phyloP scores from a whole-genome alignment of 176 grass and related monocot genomes.

The Microstegium vimineum region DNA sequence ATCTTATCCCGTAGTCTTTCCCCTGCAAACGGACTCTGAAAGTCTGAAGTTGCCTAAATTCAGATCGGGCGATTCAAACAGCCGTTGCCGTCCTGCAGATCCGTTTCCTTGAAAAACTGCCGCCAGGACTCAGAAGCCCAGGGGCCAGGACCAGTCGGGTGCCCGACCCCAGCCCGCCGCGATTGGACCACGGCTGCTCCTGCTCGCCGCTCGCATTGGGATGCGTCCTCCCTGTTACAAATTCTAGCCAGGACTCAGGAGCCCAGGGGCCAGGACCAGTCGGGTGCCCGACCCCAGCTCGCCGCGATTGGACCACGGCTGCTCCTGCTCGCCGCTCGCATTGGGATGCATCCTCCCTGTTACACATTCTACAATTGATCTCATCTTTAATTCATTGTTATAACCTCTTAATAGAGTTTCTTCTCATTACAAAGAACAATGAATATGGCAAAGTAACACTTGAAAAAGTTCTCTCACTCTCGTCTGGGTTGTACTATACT shows the following conservation, averaged over 20 bases:
- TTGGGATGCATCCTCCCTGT: neutral
- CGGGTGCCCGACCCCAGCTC: neutral
- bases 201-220: neutral
- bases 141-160: neutral
- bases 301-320: neutral
- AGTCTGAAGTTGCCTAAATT: neutral
- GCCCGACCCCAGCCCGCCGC: neutral
- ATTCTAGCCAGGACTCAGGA: too few species aligned
- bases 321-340: neutral
- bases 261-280: neutral
- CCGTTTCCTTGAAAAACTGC: neutral
- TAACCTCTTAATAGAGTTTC: too few species aligned
- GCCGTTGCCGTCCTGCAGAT: neutral
- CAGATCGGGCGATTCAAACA: neutral
- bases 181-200: neutral
- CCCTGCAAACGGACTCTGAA: neutral
- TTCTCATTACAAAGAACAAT: too few species aligned
- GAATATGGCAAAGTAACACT: too few species aligned
- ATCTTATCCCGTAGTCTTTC: neutral
- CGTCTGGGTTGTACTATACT: too few species aligned
- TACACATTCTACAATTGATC: too few species aligned
- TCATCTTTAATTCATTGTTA: too few species aligned
- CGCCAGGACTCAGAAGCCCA: too few species aligned
- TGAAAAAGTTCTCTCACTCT: too few species aligned
- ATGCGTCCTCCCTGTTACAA: too few species aligned